Base-by-base conservation (phyloP, 106 monocot species). In the Dendrobium catenatum region DNA sequence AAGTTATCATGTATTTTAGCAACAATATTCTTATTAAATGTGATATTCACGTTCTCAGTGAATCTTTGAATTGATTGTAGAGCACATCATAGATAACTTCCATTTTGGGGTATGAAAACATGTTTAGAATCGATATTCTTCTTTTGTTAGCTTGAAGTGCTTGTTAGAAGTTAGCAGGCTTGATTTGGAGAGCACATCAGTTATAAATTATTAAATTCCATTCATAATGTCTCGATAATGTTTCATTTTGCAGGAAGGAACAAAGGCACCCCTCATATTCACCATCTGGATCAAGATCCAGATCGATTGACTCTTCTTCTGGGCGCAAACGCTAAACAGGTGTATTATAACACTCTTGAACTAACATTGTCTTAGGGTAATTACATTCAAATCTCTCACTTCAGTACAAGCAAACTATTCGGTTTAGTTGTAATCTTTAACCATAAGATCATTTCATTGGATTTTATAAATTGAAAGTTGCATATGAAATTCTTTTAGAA, bases 251-350 rank as follows among this genome's bases (percentile, higher is more conserved):
- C 73, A 40, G 41, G 2, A 33, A 33, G 42, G 33, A 33, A 37
- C 73, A 15, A 17, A 73, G 73, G 73, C 73, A 18, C 42, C 41
- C 68, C 48, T 81, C 68, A 8, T 26, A 6, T 72, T 85, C 84
- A 20, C 79, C 74, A 6, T 70, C 79, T 40, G 81, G 85, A 10
- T 85, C 85, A 4, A 51, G 80, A 11, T 84, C 80, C 1, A 75
- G 80, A 43, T 82, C 82, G 37, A 78, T 73, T 68, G 77, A 80
- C 33, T 19, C 24, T 18, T 68, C 40, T 22, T 29, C 26, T 2
- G 18, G 49, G 15, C 40, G 22, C 15, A 43, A 44, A 4, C 70
- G 80, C 24, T 26, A 37, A 55, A 27, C 42, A 40, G 40, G 37
- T 73, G 9, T 64, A 51, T 13, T 51, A 51, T 51, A 13, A 16